Evolutionary conservation across 139 green algal species (phyloP).

Genomic region (Chlamydomonas eustigma): DNA sequence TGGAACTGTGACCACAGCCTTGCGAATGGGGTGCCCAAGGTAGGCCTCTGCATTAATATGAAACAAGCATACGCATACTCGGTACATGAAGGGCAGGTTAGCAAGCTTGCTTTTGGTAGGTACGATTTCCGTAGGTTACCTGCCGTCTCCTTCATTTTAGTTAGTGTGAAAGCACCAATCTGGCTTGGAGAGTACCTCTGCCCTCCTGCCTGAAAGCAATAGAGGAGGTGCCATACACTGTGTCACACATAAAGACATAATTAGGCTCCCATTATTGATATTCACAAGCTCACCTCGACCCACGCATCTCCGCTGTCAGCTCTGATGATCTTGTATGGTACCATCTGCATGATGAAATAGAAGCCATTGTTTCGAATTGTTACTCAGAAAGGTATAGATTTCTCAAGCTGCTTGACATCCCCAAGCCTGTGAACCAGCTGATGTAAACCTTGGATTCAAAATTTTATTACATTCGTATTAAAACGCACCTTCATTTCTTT

Average conservation of each 20-base stretch:
- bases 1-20: slow-evolving; percentile 96
- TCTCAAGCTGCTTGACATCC: too few relatives aligned
- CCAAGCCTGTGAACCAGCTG: too few relatives aligned
- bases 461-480: too few relatives aligned
- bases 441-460: too few relatives aligned
- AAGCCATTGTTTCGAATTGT: too few relatives aligned
- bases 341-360: slow-evolving; percentile 65
- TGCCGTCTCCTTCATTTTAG: slow-evolving; percentile 98
- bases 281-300: slow-evolving; percentile 89
- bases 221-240: not conserved
- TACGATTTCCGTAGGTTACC: too few relatives aligned
- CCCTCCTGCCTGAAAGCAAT: slow-evolving; percentile 62
- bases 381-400: too few relatives aligned
- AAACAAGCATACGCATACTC: too few relatives aligned
- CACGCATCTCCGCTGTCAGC: slow-evolving; percentile 93
- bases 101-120: too few relatives aligned
- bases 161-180: slow-evolving; percentile 89
- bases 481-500: slow-evolving; percentile 85
- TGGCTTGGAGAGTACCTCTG: slow-evolving; percentile 91
- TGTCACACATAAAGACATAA: too few relatives aligned
- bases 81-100: too few relatives aligned
- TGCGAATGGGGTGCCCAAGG: slow-evolving; percentile 77
- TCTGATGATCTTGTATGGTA: slow-evolving; percentile 95
- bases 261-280: too few relatives aligned
- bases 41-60: slow-evolving; percentile 82